These are phyloP conservation scores for Kodamaea laetipori DNA, from an alignment of 805 yeast genomes.

Conservation along the genomic window DNA sequence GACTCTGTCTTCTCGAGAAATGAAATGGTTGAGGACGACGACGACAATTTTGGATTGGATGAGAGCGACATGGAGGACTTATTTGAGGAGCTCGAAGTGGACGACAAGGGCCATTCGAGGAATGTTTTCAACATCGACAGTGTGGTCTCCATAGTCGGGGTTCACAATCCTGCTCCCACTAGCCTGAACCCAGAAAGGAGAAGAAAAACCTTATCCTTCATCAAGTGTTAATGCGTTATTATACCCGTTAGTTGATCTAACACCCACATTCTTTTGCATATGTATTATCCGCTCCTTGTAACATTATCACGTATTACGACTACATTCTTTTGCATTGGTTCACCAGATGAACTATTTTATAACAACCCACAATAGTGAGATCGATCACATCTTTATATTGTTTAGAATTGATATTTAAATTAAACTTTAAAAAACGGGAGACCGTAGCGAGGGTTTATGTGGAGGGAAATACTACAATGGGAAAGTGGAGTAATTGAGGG, in stretches of 20 bases:
- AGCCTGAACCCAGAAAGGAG: constrained; percentile 4
- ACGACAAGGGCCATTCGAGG: constrained; percentile 18
- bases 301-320: constrained; percentile 6
- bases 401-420: too few relatives aligned
- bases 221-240: constrained; percentile 9
- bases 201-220: constrained; percentile 15
- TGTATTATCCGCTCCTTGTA: constrained; percentile 3
- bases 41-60: constrained; percentile 10
- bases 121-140: constrained; percentile 26
- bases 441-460: too few relatives aligned
- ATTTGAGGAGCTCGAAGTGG: constrained; percentile 23
- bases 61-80: constrained; percentile 21
- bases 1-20: constrained; percentile 19
- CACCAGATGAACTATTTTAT: background rate
- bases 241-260: constrained; percentile 1
- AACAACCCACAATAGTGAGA: background rate
- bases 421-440: too few relatives aligned
- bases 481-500: too few relatives aligned
- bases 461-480: too few relatives aligned
- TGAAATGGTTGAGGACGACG: background rate
- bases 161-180: constrained; percentile 12
- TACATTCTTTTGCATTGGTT: constrained; percentile 5
- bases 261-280: constrained; percentile 4
- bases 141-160: constrained; percentile 25
- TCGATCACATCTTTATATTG: background rate